Conservation (phyloP, 2,329 filamentous ascomycete species). For the Nigrospora osmanthi region DNA sequence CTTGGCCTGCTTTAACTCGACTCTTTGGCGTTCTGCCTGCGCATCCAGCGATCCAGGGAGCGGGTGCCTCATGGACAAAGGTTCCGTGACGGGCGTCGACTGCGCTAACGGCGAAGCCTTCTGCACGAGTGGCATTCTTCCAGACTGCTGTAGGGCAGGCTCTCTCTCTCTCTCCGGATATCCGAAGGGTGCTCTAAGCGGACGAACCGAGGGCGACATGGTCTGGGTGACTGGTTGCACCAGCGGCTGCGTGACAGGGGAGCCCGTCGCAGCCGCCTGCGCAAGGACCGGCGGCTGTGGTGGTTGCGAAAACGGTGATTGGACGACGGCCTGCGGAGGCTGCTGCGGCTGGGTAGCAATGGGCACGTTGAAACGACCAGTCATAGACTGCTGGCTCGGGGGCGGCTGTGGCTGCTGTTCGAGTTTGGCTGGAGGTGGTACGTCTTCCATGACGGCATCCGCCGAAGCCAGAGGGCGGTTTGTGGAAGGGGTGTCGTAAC, state of each 20-base stretch:
- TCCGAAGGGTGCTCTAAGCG: slow-evolving; percentile 37
- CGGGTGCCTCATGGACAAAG: slow-evolving; percentile 17
- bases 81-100: slow-evolving; percentile 16
- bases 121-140: slow-evolving; percentile 17
- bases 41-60: slow-evolving; percentile 20
- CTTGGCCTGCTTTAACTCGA: slow-evolving; percentile 21
- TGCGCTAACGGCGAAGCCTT: slow-evolving; percentile 16
- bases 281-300: slow-evolving; percentile 16
- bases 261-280: slow-evolving; percentile 4
- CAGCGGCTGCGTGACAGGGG: slow-evolving; percentile 24
- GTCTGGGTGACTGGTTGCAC: slow-evolving; percentile 30
- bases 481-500: slow-evolving; percentile 35
- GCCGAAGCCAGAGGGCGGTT: slow-evolving; percentile 42
- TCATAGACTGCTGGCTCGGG: slow-evolving; percentile 27
- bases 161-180: slow-evolving; percentile 36
- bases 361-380: slow-evolving; percentile 35
- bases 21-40: slow-evolving; percentile 20
- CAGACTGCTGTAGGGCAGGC: slow-evolving; percentile 20
- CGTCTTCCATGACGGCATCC: slow-evolving; percentile 37
- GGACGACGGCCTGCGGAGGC: slow-evolving; percentile 9
- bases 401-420: slow-evolving; percentile 26
- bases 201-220: slow-evolving; percentile 37
- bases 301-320: slow-evolving; percentile 20
- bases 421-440: slow-evolving; percentile 31
- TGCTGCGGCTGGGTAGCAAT: slow-evolving; percentile 33